Percentiles rank a stretch among this genome's conserved stretches.
These are phyloP conservation scores for Erythrophleum ivorense DNA, from an alignment of 331 rosid species.

Conservation along the genomic window DNA sequence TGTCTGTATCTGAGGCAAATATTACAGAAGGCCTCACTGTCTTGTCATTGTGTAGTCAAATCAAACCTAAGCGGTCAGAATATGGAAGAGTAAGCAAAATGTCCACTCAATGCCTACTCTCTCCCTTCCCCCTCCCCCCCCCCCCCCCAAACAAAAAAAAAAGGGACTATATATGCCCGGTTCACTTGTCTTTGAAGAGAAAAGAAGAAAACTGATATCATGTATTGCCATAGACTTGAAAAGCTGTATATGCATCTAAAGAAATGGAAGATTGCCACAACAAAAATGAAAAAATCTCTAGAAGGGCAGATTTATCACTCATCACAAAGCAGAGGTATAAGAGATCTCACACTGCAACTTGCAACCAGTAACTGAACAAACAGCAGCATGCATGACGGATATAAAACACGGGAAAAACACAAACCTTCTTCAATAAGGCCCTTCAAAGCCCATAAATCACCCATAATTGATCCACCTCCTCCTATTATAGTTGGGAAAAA, in stretches of 20 bases:
- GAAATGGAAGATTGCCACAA: background rate
- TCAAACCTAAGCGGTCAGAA: background rate
- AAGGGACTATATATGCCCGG: background rate
- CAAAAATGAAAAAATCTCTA: slow-evolving; percentile 7
- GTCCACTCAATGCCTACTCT: background rate
- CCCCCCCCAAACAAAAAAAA: background rate
- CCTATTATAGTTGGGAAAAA: slow-evolving; percentile 55
- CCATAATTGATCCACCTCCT: slow-evolving; percentile 98
- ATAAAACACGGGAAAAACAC: slow-evolving; percentile 16
- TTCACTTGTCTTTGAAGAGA: background rate
- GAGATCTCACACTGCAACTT: slow-evolving; percentile 11
- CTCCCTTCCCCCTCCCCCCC: background rate
- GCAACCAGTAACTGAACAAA: slow-evolving; percentile 18
- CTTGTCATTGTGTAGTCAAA: slow-evolving; percentile 4
- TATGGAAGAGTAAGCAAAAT: background rate
- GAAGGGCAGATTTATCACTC: slow-evolving; percentile 28
- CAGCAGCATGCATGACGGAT: slow-evolving; percentile 17
- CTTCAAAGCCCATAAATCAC: slow-evolving; percentile 98
- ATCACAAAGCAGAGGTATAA: slow-evolving; percentile 24
- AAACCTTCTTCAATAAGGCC: slow-evolving; percentile 92
- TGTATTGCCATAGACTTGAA: background rate
- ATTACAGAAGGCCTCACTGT: slow-evolving; percentile 2
- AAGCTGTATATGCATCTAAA: background rate
- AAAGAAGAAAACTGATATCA: background rate
- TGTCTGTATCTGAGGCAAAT: background rate